Percentiles rank a stretch among this genome's conserved stretches.
Evolutionary conservation across 148 eudicot genomes (phyloP).

Genomic region (Rhododendron ferrugineum): DNA sequence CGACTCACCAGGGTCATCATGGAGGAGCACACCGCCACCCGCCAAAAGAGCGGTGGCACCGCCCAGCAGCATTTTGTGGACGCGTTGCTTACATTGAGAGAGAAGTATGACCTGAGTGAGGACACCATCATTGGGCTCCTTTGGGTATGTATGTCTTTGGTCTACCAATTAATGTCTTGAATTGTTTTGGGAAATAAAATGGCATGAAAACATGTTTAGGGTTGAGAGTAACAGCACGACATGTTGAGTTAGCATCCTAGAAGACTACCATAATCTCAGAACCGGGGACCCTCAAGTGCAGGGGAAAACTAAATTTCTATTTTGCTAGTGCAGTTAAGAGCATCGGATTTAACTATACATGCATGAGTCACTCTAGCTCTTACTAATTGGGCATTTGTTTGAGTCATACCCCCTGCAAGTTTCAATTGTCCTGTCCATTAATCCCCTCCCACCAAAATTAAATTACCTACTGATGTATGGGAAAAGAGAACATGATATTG

Average conservation of each 20-base stretch:
- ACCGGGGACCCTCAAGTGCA: background rate
- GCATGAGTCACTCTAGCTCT: background rate
- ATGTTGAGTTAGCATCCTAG: background rate
- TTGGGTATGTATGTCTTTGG: conserved; percentile 45
- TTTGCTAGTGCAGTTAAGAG: background rate
- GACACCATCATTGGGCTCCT: conserved; percentile 77
- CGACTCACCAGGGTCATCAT: conserved; percentile 62
- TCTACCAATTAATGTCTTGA: background rate
- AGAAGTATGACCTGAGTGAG: conserved; percentile 77
- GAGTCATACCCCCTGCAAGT: background rate
- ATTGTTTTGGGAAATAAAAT: background rate
- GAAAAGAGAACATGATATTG: background rate
- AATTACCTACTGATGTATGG: background rate
- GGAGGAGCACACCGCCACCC: conserved; percentile 62
- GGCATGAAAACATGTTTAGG: background rate
- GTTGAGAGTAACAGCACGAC: background rate
- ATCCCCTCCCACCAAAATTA: background rate
- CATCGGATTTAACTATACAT: background rate
- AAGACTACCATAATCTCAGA: background rate
- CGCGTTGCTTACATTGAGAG: conserved; percentile 62
- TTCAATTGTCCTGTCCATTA: background rate
- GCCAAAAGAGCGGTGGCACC: conserved; percentile 34
- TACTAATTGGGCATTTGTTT: background rate
- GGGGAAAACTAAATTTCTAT: background rate
- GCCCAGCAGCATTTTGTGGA: conserved; percentile 82